Evolutionary conservation across 306 rosid species (phyloP).

Genomic region (Phaseolus lunatus): DNA sequence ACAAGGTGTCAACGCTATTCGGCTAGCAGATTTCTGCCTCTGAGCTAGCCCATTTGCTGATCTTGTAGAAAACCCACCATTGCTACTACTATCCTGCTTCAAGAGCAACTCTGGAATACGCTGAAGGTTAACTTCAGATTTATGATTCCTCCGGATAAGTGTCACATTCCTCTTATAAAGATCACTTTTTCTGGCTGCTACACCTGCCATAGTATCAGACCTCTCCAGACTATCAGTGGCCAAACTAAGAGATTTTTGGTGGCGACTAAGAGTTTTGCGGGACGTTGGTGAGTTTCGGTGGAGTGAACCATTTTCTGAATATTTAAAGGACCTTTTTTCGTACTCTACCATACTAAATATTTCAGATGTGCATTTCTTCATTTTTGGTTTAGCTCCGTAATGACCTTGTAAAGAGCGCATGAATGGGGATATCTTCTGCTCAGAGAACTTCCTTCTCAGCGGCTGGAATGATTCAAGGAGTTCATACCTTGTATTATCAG

Average conservation of each 20-base stretch:
- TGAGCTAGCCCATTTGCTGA: constrained; percentile 68
- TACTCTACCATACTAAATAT: constrained; percentile 51
- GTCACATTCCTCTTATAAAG: constrained; percentile 52
- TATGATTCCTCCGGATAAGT: constrained; percentile 58
- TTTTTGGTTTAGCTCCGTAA: constrained; percentile 58
- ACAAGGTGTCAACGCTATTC: constrained; percentile 50
- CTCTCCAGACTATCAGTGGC: constrained; percentile 47
- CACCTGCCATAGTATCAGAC: constrained; percentile 39
- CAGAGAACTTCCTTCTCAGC: constrained; percentile 51
- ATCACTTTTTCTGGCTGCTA: constrained; percentile 48
- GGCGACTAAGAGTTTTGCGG: constrained; percentile 32
- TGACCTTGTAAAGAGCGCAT: constrained; percentile 65
- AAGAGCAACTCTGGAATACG: constrained; percentile 56
- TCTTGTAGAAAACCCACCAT: constrained; percentile 54
- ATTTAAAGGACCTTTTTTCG: constrained; percentile 45
- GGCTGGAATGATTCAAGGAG: constrained; percentile 50
- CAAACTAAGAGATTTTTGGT: constrained; percentile 66
- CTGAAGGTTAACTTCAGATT: constrained; percentile 58
- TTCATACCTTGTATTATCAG: constrained; percentile 36
- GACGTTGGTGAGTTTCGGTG: constrained; percentile 37
- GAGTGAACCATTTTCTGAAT: constrained; percentile 49
- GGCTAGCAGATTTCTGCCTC: constrained; percentile 61
- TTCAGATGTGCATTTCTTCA: constrained; percentile 47
- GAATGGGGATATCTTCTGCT: constrained; percentile 40
- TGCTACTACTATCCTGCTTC: constrained; percentile 52